Base-by-base conservation (phyloP, 495 filamentous ascomycete genomes). In the Aspergillus egyptiacus region DNA sequence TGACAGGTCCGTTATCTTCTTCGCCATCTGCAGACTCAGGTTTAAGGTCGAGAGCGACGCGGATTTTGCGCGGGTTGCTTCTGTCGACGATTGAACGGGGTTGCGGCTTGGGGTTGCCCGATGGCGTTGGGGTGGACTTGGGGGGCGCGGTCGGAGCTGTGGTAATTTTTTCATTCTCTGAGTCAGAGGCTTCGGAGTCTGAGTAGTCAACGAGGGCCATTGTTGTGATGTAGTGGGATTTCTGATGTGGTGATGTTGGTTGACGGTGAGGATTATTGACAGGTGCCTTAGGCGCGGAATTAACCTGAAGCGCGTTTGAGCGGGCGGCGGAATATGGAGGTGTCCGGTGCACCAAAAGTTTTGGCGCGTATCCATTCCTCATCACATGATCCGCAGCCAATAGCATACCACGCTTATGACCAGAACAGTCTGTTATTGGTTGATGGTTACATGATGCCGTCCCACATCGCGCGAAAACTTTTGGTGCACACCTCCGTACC, bases 171-270 rank as follows among this genome's bases (percentile, higher is more conserved):
- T 69, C 34, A 18, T 6, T 10, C 11, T 85, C 77, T n/a, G 65
- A 56, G 33, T 91, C 87, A 11, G 86, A 86, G 28, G 69, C 80
- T 54, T 95, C 90, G 0, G 88, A 94, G 56, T 93, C 89, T 25
- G 89, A 89, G 58, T 94, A 93, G 48, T 84, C 79, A 44, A 93
- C 86, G 23, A 93, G 70, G 22, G 70, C 80, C 87, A 93, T 94
- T 34, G 31, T 55, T 53, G 30, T 22, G 23, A 2, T n/a, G 24
- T 11, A 20, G 20, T 41, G 20, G 13, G 28, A 17, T 48, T 27
- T 19, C 19, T 27, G 35, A n/a, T 9, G 35, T 15, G 14, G 13
- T 24, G 38, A 28, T 25, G 37, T 18, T 25, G 44, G 17, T 45
- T 17, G 15, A 20, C 11, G 5, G 13, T 19, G 30, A 17, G 31